These are phyloP conservation scores for Penstemon davidsonii DNA, from an alignment of 257 asterid genomes.

Conservation along the genomic window DNA sequence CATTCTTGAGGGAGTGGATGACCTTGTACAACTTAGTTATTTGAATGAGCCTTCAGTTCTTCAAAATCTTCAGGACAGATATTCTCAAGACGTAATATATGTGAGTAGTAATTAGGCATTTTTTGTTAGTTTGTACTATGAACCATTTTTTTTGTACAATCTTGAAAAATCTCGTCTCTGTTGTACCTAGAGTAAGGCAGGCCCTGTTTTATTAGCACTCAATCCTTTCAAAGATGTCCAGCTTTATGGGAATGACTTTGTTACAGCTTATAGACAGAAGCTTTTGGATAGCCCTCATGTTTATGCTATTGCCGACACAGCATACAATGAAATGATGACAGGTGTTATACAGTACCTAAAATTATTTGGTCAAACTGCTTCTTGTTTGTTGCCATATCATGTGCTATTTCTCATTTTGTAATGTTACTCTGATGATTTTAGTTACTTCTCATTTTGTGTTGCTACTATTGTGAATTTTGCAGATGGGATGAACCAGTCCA, in stretches of 20 bases:
- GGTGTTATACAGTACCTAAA: slow-evolving; percentile 44
- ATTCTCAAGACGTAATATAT: slow-evolving; percentile 62
- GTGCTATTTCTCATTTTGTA: slow-evolving; percentile 22
- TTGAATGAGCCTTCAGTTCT: slow-evolving; percentile 95
- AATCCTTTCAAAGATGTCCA: slow-evolving; percentile 81
- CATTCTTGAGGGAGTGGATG: slow-evolving; percentile 84
- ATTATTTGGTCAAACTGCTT: slow-evolving; percentile 18
- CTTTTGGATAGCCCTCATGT: slow-evolving; percentile 86
- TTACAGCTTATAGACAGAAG: slow-evolving; percentile 71
- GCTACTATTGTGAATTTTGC: slow-evolving; percentile 37
- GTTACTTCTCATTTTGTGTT: slow-evolving; percentile 26
- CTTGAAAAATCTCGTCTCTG: slow-evolving; percentile 34
- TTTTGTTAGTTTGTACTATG: not conserved
- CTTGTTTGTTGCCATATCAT: slow-evolving; percentile 25
- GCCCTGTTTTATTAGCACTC: slow-evolving; percentile 77
- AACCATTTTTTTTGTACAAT: slow-evolving; percentile 3
- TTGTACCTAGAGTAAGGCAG: slow-evolving; percentile 77
- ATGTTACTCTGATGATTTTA: not conserved
- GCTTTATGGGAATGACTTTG: slow-evolving; percentile 64
- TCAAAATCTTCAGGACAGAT: slow-evolving; percentile 80
- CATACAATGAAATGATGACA: slow-evolving; percentile 77
- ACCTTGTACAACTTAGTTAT: slow-evolving; percentile 83
- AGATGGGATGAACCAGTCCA: slow-evolving; percentile 81
- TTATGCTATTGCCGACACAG: slow-evolving; percentile 75
- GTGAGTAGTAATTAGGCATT: slow-evolving; percentile 41